A percentile compares a stretch with the other conserved stretches of the same genome.
These are phyloP conservation scores for Nakazawaea molendinolei DNA, from an alignment of 805 yeast genomes.

Conservation along the genomic window DNA sequence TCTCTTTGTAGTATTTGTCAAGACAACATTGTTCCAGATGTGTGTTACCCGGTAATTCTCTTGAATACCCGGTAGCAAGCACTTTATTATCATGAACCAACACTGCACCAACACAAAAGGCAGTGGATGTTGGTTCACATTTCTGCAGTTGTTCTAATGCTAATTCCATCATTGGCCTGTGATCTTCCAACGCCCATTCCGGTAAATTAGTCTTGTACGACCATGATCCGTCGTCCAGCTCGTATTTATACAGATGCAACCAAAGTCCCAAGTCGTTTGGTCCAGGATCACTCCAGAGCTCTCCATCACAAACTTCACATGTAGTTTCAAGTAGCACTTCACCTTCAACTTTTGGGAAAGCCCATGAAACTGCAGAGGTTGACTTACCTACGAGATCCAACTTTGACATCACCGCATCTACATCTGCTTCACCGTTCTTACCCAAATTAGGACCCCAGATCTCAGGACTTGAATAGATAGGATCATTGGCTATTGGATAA, in stretches of 20 bases:
- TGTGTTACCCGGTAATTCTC: constrained; percentile 91
- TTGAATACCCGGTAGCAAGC: constrained; percentile 77
- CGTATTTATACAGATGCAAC: constrained; percentile 86
- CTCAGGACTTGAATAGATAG: constrained; percentile 69
- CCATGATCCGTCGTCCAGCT: constrained; percentile 54
- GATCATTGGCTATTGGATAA: constrained; percentile 87
- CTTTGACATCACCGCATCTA: constrained; percentile 34
- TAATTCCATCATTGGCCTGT: constrained; percentile 56
- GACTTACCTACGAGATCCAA: constrained; percentile 69
- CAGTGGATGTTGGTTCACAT: constrained; percentile 77
- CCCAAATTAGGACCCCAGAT: constrained; percentile 84
- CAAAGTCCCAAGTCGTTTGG: constrained; percentile 81
- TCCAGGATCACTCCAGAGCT: constrained; percentile 81
- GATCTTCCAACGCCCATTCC: constrained; percentile 68
- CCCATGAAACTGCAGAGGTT: constrained; percentile 61
- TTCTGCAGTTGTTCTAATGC: constrained; percentile 76
- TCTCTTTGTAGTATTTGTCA: constrained; percentile 52
- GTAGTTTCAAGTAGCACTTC: constrained; percentile 52
- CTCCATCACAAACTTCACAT: constrained; percentile 65
- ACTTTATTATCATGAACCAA: constrained; percentile 60
- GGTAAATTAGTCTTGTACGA: constrained; percentile 71
- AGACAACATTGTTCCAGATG: constrained; percentile 97
- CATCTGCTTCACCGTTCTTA: constrained; percentile 43
- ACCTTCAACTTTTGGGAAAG: constrained; percentile 51
- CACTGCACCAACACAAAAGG: constrained; percentile 92